Base-by-base conservation (phyloP, 2,329 filamentous ascomycete species). In the Fusarium liriodendri region DNA sequence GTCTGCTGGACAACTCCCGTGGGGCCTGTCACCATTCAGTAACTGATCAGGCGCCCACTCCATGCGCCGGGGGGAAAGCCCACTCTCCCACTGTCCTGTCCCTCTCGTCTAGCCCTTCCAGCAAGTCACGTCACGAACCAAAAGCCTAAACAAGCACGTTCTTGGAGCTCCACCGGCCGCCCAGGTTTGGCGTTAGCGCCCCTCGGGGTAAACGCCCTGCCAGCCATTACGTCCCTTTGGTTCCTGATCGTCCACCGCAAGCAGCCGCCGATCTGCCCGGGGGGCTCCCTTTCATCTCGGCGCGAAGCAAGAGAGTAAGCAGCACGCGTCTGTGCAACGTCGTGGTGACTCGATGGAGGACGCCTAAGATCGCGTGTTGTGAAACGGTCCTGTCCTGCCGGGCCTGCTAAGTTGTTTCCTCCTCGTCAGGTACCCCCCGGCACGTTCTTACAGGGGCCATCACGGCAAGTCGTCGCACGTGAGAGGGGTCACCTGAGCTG, bases 21-120 rank as follows among this genome's bases (percentile, higher is more conserved):
- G 69, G 68, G 64, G 40, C 64, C 45, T 57, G 37, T 62, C 63
- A 73, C 71, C 57, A 40, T 60, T n/a, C 58, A 61, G 38, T 61
- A 29, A 61, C 33, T 63, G 71, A 69, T 74, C 72, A 74, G 72
- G 71, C 69, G 72, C 64, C 71, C 64, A 54, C 47, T 54, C 47
- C 47, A 54, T 54, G 47, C 47, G 27, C 47, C 18, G 18, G 47
- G 47, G 45, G 18, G 2, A 3, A 32, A 45, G 22, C 45, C 45
- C 45, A 27, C 42, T 45, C 6, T 45, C 20, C 55, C 67, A 73
- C 59, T 68, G 71, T n/a, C 35, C 62, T 64, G 69, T 58, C 52
- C 58, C 67, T 66, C 62, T 60, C 60, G 54, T 59, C 42, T 73
- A 54, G 42, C 47, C 42, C 71, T 69, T 29, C 27, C 67, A 29